Evolutionary conservation across 2,329 filamentous ascomycete species (phyloP), one percentile per base, ranked within the genome.

Genomic region (Aspergillus sp.): DNA sequence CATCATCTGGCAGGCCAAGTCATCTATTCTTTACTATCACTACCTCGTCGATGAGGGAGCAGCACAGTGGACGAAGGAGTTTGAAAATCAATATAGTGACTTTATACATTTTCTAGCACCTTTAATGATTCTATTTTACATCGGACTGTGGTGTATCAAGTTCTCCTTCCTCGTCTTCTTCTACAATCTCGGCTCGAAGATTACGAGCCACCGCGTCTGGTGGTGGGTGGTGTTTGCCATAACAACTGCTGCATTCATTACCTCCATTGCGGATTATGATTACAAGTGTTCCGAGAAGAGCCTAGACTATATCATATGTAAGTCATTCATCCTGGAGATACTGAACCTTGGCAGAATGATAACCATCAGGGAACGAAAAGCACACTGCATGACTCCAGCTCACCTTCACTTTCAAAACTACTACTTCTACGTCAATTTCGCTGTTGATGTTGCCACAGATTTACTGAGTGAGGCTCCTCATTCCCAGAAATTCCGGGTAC

Each of bases 141-240:
- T 58, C 1, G 53, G 49, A 3, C 24, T 60, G 8, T 59, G 52
- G 54, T 47, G 48, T 22, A 49, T 61, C 20, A 61, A 61, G 26
- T 54, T 59, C 14, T 57, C 56, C 1, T 61, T 61, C 14, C 24
- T 61, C 45, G 17, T 51, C 17, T 53, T 61, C 22, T 61, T 61
- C 46, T 56, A 55, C 26, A 50, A 51, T 5, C 50, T 61, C 1
- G 51, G 54, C 9, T 51, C 50, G 3, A 59, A 56, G n/a, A 30
- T 61, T 10, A 57, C 49, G 14, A 26, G 19, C 16, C 48, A 57
- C 10, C 56, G 51, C 2, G 49, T 56, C 14, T 60, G 59, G 59
- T 61, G 58, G 58, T 56, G 26, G 4, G 26, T 61, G 14, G 58
- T 61, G 1, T 24, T 53, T 8, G 50, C 51, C 8, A 44, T 50